Evolutionary conservation across 495 filamentous ascomycete species (phyloP).

Genomic region (Penicillium canariense): DNA sequence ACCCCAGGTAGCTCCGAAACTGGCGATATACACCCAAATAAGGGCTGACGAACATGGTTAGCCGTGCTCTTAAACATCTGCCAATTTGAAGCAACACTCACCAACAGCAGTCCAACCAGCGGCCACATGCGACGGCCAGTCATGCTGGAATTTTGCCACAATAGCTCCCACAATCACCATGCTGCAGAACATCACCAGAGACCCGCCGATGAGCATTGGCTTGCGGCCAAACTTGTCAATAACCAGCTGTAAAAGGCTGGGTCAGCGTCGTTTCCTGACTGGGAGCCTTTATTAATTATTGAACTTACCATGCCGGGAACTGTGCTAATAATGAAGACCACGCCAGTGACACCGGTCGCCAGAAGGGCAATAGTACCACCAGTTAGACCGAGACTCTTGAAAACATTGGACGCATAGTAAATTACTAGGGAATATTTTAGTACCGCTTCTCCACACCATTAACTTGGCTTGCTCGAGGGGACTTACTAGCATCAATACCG

Average conservation of each 20-base stretch:
- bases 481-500: slow-evolving; percentile 41
- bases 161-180: slow-evolving; percentile 49
- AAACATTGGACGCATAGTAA: slow-evolving; percentile 39
- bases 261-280: slow-evolving; percentile 50
- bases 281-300: slow-evolving; percentile 22
- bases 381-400: slow-evolving; percentile 79
- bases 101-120: slow-evolving; percentile 45
- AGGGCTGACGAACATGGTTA: slow-evolving; percentile 24
- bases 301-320: slow-evolving; percentile 75
- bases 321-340: slow-evolving; percentile 70
- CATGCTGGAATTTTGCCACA: slow-evolving; percentile 39
- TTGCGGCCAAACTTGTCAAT: slow-evolving; percentile 77
- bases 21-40: slow-evolving; percentile 34
- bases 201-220: slow-evolving; percentile 68
- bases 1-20: slow-evolving; percentile 69
- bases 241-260: slow-evolving; percentile 53
- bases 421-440: slow-evolving; percentile 20
- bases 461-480: background rate
- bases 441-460: background rate
- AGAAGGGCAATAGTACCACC: slow-evolving; percentile 72
- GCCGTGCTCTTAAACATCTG: slow-evolving; percentile 5
- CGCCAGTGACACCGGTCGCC: slow-evolving; percentile 56
- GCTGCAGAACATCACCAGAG: slow-evolving; percentile 37
- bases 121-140: slow-evolving; percentile 32
- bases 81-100: slow-evolving; percentile 22